Evolutionary conservation across 768 basidiomycete genomes (phyloP).

Genomic region (Xerocomus spinulosus): DNA sequence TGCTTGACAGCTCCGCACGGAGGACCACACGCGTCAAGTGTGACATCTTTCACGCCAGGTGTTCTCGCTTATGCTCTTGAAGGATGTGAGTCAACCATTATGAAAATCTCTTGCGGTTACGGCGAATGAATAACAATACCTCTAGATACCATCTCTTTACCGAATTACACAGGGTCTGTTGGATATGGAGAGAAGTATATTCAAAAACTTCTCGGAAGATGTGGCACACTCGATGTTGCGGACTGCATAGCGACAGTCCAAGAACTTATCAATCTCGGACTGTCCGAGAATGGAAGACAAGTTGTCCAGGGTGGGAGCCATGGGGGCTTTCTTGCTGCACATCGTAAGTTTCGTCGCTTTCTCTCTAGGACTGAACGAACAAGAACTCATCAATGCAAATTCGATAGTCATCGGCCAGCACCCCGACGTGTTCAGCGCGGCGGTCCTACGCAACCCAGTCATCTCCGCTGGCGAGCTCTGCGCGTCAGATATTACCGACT

Average conservation of each 20-base stretch:
- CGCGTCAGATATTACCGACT: slow-evolving; percentile 65
- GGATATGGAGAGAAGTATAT: slow-evolving; percentile 66
- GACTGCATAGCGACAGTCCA: slow-evolving; percentile 55
- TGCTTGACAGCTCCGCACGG: slow-evolving; percentile 58
- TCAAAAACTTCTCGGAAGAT: slow-evolving; percentile 49
- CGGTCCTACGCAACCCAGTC: slow-evolving; percentile 66
- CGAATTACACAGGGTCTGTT: slow-evolving; percentile 65
- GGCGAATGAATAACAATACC: neutral
- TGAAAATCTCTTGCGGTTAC: neutral
- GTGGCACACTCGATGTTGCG: slow-evolving; percentile 61
- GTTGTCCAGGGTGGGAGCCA: slow-evolving; percentile 65
- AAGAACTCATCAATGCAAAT: neutral
- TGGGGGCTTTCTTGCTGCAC: slow-evolving; percentile 60
- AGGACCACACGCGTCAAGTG: slow-evolving; percentile 52
- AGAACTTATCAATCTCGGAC: slow-evolving; percentile 46
- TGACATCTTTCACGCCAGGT: slow-evolving; percentile 44
- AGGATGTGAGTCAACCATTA: slow-evolving; percentile 48
- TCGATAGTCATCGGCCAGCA: slow-evolving; percentile 55
- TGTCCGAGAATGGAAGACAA: slow-evolving; percentile 49
- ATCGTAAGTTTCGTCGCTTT: slow-evolving; percentile 39
- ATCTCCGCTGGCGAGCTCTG: slow-evolving; percentile 54
- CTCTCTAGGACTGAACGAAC: neutral
- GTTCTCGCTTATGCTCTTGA: slow-evolving; percentile 47
- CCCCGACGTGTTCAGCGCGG: slow-evolving; percentile 58
- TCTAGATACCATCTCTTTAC: slow-evolving; percentile 53